Evolutionary conservation across 2,329 filamentous ascomycete species (phyloP).

Genomic region (Phialophora chinensis): DNA sequence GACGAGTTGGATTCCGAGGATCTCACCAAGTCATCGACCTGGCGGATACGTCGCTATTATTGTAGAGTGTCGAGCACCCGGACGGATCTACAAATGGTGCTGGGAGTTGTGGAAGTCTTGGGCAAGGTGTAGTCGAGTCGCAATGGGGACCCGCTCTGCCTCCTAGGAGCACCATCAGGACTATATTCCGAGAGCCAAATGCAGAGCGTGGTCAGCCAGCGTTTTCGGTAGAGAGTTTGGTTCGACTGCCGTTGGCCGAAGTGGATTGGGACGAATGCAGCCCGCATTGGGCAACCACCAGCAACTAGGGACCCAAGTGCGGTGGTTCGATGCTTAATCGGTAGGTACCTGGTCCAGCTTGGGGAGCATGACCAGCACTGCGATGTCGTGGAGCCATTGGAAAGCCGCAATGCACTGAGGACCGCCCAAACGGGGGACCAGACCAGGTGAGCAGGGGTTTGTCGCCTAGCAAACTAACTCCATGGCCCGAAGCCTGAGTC

Average conservation of each 20-base stretch:
- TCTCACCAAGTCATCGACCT: slow-evolving; percentile 15
- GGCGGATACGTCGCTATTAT: slow-evolving; percentile 24
- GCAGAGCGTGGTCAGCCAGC: slow-evolving; percentile 20
- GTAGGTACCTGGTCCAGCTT: slow-evolving; percentile 28
- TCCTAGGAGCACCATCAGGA: slow-evolving; percentile 12
- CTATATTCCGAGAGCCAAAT: slow-evolving; percentile 27
- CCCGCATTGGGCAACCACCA: slow-evolving; percentile 14
- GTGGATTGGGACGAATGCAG: slow-evolving; percentile 19
- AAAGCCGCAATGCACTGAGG: slow-evolving; percentile 6
- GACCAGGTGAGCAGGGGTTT: slow-evolving; percentile 31
- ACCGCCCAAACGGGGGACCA: slow-evolving; percentile 2
- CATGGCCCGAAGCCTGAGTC: slow-evolving; percentile 21
- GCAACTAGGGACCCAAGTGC: slow-evolving; percentile 18
- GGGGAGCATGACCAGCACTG: slow-evolving; percentile 21
- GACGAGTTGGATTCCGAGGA: slow-evolving; percentile 24
- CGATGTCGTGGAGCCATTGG: slow-evolving; percentile 20
- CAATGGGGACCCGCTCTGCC: slow-evolving; percentile 24
- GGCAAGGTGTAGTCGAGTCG: slow-evolving; percentile 19
- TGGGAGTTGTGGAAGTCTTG: slow-evolving; percentile 22
- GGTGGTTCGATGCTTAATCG: slow-evolving; percentile 23
- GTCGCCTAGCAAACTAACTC: slow-evolving; percentile 17
- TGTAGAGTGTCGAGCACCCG: slow-evolving; percentile 23
- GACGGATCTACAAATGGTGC: slow-evolving; percentile 24
- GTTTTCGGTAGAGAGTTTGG: slow-evolving; percentile 16
- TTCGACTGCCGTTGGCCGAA: slow-evolving; percentile 22